Conservation (phyloP, 495 filamentous ascomycete genomes). For the Aspergillus homomorphus region DNA sequence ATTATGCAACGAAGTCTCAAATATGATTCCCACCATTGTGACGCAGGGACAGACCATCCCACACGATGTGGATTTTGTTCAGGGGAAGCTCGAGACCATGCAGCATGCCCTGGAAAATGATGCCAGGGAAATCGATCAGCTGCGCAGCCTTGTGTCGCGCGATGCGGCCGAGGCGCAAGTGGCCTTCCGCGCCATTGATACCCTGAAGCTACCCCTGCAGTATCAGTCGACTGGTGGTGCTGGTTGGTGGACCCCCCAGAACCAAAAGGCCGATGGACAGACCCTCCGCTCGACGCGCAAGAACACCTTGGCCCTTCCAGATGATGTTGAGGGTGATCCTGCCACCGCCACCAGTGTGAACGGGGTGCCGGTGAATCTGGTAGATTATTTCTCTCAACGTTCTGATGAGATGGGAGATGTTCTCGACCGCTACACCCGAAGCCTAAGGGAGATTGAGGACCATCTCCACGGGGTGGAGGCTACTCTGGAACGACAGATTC, state of each 20-base stretch:
- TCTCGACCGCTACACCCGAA: conserved; percentile 62
- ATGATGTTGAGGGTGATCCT: conserved; percentile 59
- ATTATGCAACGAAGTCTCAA: conserved; percentile 44
- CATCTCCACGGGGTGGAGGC: conserved; percentile 75
- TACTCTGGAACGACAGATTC: conserved; percentile 64
- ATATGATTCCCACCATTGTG: conserved; percentile 56
- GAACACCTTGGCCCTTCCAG: conserved; percentile 47
- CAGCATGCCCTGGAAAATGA: conserved; percentile 71
- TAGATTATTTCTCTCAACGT: conserved; percentile 72
- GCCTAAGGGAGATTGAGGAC: conserved; percentile 76
- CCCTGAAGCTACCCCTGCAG: conserved; percentile 69
- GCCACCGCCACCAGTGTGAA: conserved; percentile 36
- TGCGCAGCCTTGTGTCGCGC: conserved; percentile 58
- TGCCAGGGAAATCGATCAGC: conserved; percentile 63
- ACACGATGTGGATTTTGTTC: conserved; percentile 71
- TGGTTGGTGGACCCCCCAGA: conserved; percentile 47
- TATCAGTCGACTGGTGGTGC: conserved; percentile 54
- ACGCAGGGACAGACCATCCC: conserved; percentile 62
- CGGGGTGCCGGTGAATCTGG: conserved; percentile 54
- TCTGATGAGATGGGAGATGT: conserved; percentile 68
- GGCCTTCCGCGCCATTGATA: conserved; percentile 72
- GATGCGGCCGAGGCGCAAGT: conserved; percentile 72
- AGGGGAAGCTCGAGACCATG: conserved; percentile 67
- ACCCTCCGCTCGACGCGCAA: conserved; percentile 41
- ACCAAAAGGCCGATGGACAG: conserved; percentile 41